These are phyloP conservation scores for Zygotorulaspora sp. DNA, from an alignment of 805 yeast genomes.

Conservation along the genomic window DNA sequence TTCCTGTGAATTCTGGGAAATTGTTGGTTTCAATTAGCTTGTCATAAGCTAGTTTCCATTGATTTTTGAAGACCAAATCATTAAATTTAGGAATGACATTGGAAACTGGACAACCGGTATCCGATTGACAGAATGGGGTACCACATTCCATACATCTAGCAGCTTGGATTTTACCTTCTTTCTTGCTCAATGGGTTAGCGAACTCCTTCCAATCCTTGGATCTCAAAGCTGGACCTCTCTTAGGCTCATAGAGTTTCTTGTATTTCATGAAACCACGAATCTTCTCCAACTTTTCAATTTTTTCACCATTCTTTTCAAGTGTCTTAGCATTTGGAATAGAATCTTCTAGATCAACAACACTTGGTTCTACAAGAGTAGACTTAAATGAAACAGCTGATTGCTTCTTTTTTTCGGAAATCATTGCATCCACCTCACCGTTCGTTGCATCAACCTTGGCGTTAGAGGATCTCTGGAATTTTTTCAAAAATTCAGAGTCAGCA, in stretches of 20 bases:
- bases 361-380: constrained; percentile 59
- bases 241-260: constrained; percentile 80
- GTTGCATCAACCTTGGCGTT: constrained; percentile 84
- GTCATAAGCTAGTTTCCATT: constrained; percentile 92
- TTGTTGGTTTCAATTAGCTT: constrained; percentile 92
- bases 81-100: constrained; percentile 98
- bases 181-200: constrained; percentile 72
- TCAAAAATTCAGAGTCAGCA: constrained; percentile 61
- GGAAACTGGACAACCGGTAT: constrained; percentile 96
- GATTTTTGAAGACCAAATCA: constrained; percentile 88
- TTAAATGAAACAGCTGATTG: constrained; percentile 27
- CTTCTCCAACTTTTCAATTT: constrained; percentile 54
- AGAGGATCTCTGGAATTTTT: constrained; percentile 57
- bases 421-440: constrained; percentile 74
- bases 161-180: constrained; percentile 84
- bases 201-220: constrained; percentile 90
- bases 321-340: constrained; percentile 65
- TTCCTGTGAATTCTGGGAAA: constrained; percentile 97
- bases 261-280: constrained; percentile 91
- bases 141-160: constrained; percentile 99
- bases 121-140: constrained; percentile 97
- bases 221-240: constrained; percentile 72
- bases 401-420: constrained; percentile 39
- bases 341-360: constrained; percentile 85
- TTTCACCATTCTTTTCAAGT: constrained; percentile 58